Evolutionary conservation across 768 basidiomycete genomes (phyloP).

Genomic region (Mycena indigotica): DNA sequence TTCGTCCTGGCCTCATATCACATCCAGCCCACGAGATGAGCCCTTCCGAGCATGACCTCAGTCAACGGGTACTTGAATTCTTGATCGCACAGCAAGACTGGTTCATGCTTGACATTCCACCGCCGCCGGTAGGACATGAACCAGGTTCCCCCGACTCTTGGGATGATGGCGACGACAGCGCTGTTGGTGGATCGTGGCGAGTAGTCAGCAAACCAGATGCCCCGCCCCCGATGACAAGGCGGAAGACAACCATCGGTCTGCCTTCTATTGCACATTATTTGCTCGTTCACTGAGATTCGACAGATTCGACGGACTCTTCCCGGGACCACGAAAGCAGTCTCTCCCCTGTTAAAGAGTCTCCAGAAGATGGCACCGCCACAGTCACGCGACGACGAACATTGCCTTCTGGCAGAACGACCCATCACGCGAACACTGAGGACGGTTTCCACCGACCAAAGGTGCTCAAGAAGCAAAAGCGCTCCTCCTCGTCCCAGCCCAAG

Average conservation of each 20-base stretch:
- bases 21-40: constrained; percentile 86
- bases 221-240: constrained; percentile 34
- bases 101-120: constrained; percentile 88
- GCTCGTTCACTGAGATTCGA: constrained; percentile 12
- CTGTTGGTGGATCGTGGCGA: constrained; percentile 55
- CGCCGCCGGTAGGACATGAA: constrained; percentile 48
- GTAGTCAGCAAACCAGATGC: constrained; percentile 38
- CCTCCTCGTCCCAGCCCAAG: constrained; percentile 41
- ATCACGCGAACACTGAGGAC: constrained; percentile 12
- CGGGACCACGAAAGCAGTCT: constrained; percentile 37
- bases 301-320: constrained; percentile 30
- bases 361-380: constrained; percentile 37
- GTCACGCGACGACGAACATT: constrained; percentile 68
- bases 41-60: constrained; percentile 82
- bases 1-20: constrained; percentile 92
- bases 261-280: constrained; percentile 5
- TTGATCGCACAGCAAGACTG: constrained; percentile 95
- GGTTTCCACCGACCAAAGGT: constrained; percentile 37
- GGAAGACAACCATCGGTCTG: constrained; percentile 31
- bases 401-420: constrained; percentile 46
- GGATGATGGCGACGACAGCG: constrained; percentile 50
- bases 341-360: constrained; percentile 51
- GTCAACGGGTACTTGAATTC: constrained; percentile 91
- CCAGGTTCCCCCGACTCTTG: constrained; percentile 23
- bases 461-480: constrained; percentile 55